Evolutionary conservation across 192 early-diverging fungal species (phyloP).

Genomic region (Podila verticillata): DNA sequence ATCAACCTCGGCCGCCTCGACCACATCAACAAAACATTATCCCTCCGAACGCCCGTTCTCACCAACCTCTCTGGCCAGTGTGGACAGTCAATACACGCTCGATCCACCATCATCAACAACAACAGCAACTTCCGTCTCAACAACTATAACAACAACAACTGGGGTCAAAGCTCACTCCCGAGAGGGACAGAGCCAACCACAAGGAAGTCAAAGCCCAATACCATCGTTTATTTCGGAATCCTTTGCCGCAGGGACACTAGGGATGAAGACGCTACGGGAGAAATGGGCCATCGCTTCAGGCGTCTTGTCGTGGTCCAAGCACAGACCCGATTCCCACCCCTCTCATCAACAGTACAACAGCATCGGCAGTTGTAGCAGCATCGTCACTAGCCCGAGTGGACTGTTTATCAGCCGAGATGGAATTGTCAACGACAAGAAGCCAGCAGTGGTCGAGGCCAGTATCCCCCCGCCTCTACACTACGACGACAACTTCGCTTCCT

Average conservation of each 20-base stretch:
- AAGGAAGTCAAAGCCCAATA: slow-evolving; percentile 29
- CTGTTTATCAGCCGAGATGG: slow-evolving; percentile 34
- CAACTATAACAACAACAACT: slow-evolving; percentile 5
- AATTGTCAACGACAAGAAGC: slow-evolving; percentile 43
- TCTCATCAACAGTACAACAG: neutral
- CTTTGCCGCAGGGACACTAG: slow-evolving; percentile 30
- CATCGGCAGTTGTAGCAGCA: slow-evolving; percentile 12
- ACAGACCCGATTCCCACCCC: slow-evolving; percentile 10
- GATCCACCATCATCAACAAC: neutral
- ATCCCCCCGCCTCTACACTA: slow-evolving; percentile 17
- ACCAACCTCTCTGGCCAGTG: neutral
- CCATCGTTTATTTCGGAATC: slow-evolving; percentile 45
- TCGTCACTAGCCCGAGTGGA: slow-evolving; percentile 40
- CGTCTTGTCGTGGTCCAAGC: slow-evolving; percentile 32
- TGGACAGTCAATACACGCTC: neutral
- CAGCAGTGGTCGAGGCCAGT: slow-evolving; percentile 34
- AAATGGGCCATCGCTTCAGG: slow-evolving; percentile 45
- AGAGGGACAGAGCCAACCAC: neutral
- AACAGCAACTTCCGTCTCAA: neutral
- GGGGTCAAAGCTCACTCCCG: slow-evolving; percentile 21
- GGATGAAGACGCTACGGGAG: slow-evolving; percentile 40
- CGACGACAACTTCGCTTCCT: neutral
- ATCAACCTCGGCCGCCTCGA: neutral
- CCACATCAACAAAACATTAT: slow-evolving; percentile 2
- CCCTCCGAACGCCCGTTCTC: slow-evolving; percentile 2